Base-by-base conservation (phyloP, 2,329 filamentous ascomycete species). In the Neobulgaria alba region DNA sequence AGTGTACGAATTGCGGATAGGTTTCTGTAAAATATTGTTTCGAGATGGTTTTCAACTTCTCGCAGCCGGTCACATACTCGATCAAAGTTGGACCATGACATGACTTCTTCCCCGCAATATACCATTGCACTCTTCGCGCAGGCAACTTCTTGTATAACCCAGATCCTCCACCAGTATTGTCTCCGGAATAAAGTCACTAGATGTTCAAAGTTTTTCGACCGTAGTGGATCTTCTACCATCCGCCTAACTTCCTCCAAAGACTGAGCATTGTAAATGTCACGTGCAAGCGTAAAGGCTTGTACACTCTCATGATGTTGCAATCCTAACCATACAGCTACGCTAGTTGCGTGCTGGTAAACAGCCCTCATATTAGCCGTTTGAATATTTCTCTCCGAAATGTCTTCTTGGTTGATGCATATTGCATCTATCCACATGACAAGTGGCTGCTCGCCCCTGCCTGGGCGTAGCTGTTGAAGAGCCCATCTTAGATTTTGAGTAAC, bases 91-190 rank as follows among this genome's bases (percentile, higher is more conserved):
- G 49, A 41, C 64, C 65, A 67, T 1, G 49, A 33, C 4, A 67
- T 59, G 1, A 38, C 38, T 3, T 64, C 54, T 0, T 43, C 29
- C 2, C 65, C 66, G 45, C 65, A 67, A 33, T 62, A 59, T 0
- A 69, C 51, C 3, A 45, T 53, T 4, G 60, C 61, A 3, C 48
- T 45, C 19, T 45, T 47, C 0, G 64, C 63, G 18, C 64, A 52
- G 1, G 60, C 58, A 10, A 68, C 59, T 46, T 67, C 66, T 46
- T 68, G 65, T 0, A 68, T 58, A 1, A 68, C 61, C 66, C 65
- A 67, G 0, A 64, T 58, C 3, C 63, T 52, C 32, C 57, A 61
- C 43, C 65, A 66, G 58, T 65, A 68, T 2, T 53, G 49, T 7
- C 63, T 50, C 36, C 61, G 52, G 52, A 68, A 66, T 2, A 67